Percentiles rank a stretch among this genome's conserved stretches.
Evolutionary conservation across 495 filamentous ascomycete genomes (phyloP).

Genomic region (Pseudomonodictys pantanalensis): DNA sequence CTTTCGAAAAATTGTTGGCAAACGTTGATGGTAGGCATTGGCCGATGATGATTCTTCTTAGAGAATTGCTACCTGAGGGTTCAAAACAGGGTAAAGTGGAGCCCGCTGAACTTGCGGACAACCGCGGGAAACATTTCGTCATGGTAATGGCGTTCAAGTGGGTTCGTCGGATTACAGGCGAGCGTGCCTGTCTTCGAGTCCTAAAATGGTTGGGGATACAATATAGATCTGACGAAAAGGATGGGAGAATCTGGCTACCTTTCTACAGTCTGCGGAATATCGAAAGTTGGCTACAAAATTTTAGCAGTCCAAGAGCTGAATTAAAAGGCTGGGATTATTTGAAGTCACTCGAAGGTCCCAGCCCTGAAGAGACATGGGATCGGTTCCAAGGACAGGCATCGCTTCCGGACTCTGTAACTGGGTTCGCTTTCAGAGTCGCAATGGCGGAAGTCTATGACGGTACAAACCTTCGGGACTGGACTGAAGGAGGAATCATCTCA

Average conservation of each 20-base stretch:
- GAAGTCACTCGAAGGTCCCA: neutral
- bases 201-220: too few species aligned
- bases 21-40: neutral
- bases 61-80: too few species aligned
- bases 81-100: too few species aligned
- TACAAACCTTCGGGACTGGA: neutral
- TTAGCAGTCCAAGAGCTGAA: neutral
- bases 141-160: too few species aligned
- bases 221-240: too few species aligned
- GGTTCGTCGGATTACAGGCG: too few species aligned
- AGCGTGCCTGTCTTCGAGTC: too few species aligned
- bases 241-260: too few species aligned
- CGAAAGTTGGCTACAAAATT: neutral
- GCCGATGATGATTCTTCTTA: neutral
- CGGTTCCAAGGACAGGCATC: neutral
- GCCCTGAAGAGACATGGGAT: neutral
- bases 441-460: neutral
- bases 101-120: too few species aligned
- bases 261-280: neutral
- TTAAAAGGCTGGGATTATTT: neutral
- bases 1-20: neutral
- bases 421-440: neutral
- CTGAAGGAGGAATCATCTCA: neutral
- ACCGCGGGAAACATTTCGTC: too few species aligned
- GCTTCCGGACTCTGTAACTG: neutral